Conservation (phyloP, 495 filamentous ascomycete species). For the Achaetomiella virescens region DNA sequence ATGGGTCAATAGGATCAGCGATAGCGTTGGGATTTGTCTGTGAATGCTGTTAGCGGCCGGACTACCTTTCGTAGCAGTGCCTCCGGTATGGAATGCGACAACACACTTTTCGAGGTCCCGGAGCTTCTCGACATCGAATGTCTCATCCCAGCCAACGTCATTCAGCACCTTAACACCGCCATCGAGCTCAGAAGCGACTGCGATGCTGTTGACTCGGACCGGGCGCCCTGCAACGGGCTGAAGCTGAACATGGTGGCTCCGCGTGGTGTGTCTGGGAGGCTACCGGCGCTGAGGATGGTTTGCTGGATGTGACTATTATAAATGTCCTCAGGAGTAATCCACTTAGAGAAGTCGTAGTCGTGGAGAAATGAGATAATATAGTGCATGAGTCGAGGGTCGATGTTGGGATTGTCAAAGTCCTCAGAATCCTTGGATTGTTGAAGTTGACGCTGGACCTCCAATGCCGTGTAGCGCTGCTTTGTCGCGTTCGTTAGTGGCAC, state of each 20-base stretch:
- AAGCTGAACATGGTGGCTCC: constrained; percentile 78
- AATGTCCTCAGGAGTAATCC: too few species aligned
- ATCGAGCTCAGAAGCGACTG: constrained; percentile 93
- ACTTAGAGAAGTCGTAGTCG: not conserved
- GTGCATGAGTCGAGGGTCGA: not conserved
- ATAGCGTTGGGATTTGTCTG: constrained; percentile 84
- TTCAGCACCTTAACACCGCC: constrained; percentile 92
- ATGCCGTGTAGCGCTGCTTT: constrained; percentile 1
- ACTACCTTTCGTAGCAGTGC: too few species aligned
- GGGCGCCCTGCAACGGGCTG: constrained; percentile 84
- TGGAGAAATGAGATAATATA: not conserved
- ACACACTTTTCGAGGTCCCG: constrained; percentile 78
- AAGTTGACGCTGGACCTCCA: not conserved
- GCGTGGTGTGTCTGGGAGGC: not conserved
- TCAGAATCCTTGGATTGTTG: not conserved
- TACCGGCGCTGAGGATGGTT: constrained; percentile 10
- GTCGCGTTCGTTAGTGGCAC: constrained; percentile 12
- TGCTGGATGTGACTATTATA: too few species aligned
- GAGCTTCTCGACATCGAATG: constrained; percentile 73
- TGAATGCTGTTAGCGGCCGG: constrained; percentile 9
- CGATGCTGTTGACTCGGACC: constrained; percentile 76
- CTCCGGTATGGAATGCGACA: not conserved
- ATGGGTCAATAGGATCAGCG: constrained; percentile 90
- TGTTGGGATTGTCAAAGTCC: not conserved
- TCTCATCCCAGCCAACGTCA: constrained; percentile 93